These are phyloP conservation scores for Saturnispora ahearnii DNA, from an alignment of 805 yeast genomes.

Conservation along the genomic window DNA sequence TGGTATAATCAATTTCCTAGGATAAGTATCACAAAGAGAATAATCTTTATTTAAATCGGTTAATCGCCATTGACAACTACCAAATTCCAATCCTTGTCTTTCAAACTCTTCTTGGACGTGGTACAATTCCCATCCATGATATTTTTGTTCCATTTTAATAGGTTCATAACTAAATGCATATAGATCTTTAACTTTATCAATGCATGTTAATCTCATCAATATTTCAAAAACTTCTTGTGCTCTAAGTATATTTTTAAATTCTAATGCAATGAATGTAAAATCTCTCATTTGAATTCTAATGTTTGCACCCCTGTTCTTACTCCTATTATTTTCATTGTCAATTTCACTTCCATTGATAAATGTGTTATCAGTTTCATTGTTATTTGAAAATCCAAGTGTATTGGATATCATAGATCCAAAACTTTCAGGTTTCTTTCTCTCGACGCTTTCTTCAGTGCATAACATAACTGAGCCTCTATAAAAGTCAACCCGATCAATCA, in stretches of 20 bases:
- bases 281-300: constrained; percentile 75
- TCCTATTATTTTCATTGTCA: constrained; percentile 1
- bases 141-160: constrained; percentile 52
- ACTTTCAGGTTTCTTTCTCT: neutral
- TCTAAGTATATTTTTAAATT: constrained; percentile 48
- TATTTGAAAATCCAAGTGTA: constrained; percentile 3
- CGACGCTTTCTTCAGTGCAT: neutral
- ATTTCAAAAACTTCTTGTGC: constrained; percentile 69
- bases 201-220: constrained; percentile 54
- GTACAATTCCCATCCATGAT: constrained; percentile 69
- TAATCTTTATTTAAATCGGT: constrained; percentile 57
- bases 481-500: constrained; percentile 55
- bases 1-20: constrained; percentile 62
- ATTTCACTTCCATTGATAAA: neutral
- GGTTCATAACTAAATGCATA: constrained; percentile 83
- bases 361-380: neutral
- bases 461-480: constrained; percentile 43
- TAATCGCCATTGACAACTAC: constrained; percentile 50
- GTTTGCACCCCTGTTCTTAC: constrained; percentile 33
- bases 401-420: constrained; percentile 4
- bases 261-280: constrained; percentile 72
- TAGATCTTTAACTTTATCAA: constrained; percentile 43
- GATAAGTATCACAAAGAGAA: constrained; percentile 68
- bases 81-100: constrained; percentile 45
- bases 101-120: constrained; percentile 53